Percentiles rank a stretch among this genome's conserved stretches.
Conservation (phyloP, 768 basidiomycete species). For the Lentinula lateritia region DNA sequence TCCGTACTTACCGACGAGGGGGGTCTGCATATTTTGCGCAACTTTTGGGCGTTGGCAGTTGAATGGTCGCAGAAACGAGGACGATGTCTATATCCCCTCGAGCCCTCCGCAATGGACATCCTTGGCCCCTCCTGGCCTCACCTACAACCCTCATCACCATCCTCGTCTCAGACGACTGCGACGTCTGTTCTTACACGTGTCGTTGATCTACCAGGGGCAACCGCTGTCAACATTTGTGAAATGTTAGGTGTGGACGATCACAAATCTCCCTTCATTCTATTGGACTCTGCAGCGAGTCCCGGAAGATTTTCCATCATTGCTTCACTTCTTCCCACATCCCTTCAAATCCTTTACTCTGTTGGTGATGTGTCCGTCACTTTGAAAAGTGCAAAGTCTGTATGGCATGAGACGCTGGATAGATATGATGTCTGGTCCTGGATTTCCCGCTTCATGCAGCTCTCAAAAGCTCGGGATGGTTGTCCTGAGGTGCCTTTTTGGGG, state of each 20-base stretch:
- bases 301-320: conserved; percentile 73
- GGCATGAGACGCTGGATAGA: conserved; percentile 38
- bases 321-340: conserved; percentile 45
- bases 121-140: conserved; percentile 61
- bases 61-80: conserved; percentile 42
- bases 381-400: conserved; percentile 26
- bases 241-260: conserved; percentile 55
- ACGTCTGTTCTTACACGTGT: neutral
- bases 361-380: conserved; percentile 45
- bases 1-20: conserved; percentile 69
- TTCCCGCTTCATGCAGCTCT: conserved; percentile 56
- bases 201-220: conserved; percentile 21
- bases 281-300: conserved; percentile 74
- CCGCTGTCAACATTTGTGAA: conserved; percentile 50
- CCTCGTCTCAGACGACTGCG: conserved; percentile 18
- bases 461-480: conserved; percentile 40
- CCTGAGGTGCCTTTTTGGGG: conserved; percentile 76
- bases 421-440: conserved; percentile 73
- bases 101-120: conserved; percentile 21
- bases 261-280: conserved; percentile 55
- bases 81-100: conserved; percentile 38
- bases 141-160: conserved; percentile 12
- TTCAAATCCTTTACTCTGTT: conserved; percentile 53
- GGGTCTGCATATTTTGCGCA: conserved; percentile 60
- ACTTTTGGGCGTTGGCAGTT: conserved; percentile 70